Evolutionary conservation across 2,329 filamentous ascomycete species (phyloP), one percentile per base, ranked within the genome.

Genomic region (Fusarium succisae): DNA sequence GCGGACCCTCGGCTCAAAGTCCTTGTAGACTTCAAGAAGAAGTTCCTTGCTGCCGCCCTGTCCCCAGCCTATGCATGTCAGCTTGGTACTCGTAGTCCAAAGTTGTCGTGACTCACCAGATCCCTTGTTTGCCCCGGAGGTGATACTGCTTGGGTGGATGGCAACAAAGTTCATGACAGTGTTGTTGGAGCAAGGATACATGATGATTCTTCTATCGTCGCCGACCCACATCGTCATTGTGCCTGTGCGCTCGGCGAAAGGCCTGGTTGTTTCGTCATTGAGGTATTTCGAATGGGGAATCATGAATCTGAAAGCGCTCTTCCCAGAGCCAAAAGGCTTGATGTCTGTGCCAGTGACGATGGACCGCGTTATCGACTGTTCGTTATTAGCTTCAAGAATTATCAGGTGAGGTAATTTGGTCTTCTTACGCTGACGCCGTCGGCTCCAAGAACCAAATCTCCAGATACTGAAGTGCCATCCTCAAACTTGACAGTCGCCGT

Each of bases 301-400:
- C 38, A 89, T 74, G 77, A 90, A 90, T 13, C 89, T 81, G 73
- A 89, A 91, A 1, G 88, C 87, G 56, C 85, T 88, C 75, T 88
- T 88, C 15, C 88, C 88, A 3, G 84, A 85, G 4, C 83, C 81
- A 47, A 83, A 84, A 0, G 85, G 81, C 13, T 79, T 80, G 37
- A 76, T 54, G 1, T 63, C 58, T 8, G 75, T 59, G 13, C 74
- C 78, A 5, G 63, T 73, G 0, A 81, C 66, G 2, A 67, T 69
- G 68, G 74, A 47, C 71, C 82, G 17, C 53, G 77, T 65, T 62
- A 69, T 77, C 65, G 59, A 79, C 74, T 75, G 76, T 1, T 0
- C 4, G 0, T 2, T 15, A 5, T 73, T 6, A 73, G 44, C 8
- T n/a, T 17, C 4, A 4, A 5, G 0, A 7, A 6, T 20, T 1